These are phyloP conservation scores for Bryoerythrophyllum caledonicum DNA, from an alignment of 225 moss, liverwort and hornwort species.

Conservation along the genomic window DNA sequence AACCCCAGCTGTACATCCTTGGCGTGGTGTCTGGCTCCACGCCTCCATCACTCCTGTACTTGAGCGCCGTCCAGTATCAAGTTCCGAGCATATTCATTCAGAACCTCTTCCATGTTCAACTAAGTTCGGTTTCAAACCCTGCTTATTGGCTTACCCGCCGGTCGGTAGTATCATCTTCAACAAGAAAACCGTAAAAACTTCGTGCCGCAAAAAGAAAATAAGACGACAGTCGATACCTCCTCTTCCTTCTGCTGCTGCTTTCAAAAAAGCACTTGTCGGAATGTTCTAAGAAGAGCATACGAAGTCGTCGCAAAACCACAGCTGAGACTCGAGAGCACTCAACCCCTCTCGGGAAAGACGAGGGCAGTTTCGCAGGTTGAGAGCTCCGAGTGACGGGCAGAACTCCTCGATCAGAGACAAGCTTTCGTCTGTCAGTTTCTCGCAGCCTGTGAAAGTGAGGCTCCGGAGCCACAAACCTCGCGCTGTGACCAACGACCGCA, in stretches of 20 bases:
- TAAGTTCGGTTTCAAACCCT: conserved; percentile 26
- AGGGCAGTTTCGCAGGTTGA: conserved; percentile 74
- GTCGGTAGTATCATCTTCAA: conserved; percentile 37
- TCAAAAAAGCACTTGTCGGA: conserved; percentile 25
- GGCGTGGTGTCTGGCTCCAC: conserved; percentile 33
- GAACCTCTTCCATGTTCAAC: conserved; percentile 40
- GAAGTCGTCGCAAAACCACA: conserved; percentile 58
- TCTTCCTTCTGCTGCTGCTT: conserved; percentile 18
- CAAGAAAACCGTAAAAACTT: conserved; percentile 40
- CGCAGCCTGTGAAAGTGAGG: conserved; percentile 66
- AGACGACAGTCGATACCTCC: conserved; percentile 27
- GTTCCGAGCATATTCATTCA: conserved; percentile 42
- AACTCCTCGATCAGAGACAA: conserved; percentile 53
- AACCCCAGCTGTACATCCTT: conserved; percentile 41
- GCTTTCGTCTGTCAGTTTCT: conserved; percentile 57
- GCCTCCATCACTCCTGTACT: conserved; percentile 43
- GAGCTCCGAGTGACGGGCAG: conserved; percentile 56
- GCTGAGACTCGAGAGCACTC: conserved; percentile 56
- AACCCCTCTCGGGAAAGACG: conserved; percentile 55
- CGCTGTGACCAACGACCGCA: conserved; percentile 42
- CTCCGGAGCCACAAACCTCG: conserved; percentile 60
- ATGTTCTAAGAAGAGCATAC: conserved; percentile 37
- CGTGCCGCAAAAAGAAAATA: conserved; percentile 40
- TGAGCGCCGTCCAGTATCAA: conserved; percentile 45
- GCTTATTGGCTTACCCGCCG: conserved; percentile 47